Base-by-base conservation (phyloP, 768 basidiomycete species). In the Clitopilus passeckerianus region DNA sequence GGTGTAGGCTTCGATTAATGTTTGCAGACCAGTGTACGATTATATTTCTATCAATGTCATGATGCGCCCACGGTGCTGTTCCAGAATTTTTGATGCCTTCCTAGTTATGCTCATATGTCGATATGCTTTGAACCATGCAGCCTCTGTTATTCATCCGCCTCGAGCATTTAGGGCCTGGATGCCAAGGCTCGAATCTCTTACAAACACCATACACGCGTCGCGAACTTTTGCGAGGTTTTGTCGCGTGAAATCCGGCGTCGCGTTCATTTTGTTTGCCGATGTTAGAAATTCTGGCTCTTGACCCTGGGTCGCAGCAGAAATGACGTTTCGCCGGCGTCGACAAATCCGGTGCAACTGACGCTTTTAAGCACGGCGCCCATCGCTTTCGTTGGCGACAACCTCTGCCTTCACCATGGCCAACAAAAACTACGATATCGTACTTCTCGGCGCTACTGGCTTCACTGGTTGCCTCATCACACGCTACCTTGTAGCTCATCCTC, bases 401-500 rank as follows among this genome's bases (percentile, higher is more conserved):
- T 50, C 18, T 23, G 10, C 46, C 46, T 53, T 58, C 60, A 62
- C 62, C 55, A 75, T 74, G 73, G 54, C 66, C 20, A 69, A 65
- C 33, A 20, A 30, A 23, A 59, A 56, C 57, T 60, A 66, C 41
- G 86, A 89, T 65, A 80, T 92, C 56, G 74, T 91, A 46, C 72
- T 93, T 46, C 77, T 90, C 34, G 91, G 90, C 4, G 90, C 90
- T 7, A 89, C 89, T 77, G 89, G 89, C 16, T 87, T 81, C 68
- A 89, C 89, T 1, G 93, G 92, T 1, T 77, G 80, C 24, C 81
- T 91, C 56, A 83, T 89, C 30, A 75, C 82, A 8, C 74, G 79
- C 41, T 92, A 94, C 71, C 82, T 97, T 27, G 72, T 77, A 1
- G 63, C 73, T 2, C 90, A 94, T 65, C 82, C 84, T 0, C 80